Conservation (phyloP, 306 rosid species). For the Pterocarpus santalinus region DNA sequence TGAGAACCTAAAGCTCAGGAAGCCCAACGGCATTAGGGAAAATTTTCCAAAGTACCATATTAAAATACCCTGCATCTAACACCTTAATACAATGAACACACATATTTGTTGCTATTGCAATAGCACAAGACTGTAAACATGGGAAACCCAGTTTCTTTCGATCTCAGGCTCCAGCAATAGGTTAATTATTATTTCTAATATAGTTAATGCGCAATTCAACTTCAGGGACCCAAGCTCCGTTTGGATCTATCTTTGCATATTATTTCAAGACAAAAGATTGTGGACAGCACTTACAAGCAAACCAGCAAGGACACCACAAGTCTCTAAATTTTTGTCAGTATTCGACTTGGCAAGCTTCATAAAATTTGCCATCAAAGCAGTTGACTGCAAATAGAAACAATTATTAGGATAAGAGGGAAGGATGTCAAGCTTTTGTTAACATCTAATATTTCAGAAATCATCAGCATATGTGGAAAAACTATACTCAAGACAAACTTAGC, state of each 20-base stretch:
- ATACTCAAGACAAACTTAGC: conserved; percentile 35
- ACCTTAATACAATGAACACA: conserved; percentile 20
- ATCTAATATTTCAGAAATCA: conserved; percentile 23
- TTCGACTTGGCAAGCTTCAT: conserved; percentile 91
- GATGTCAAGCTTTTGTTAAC: conserved; percentile 8
- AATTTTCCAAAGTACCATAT: conserved; percentile 15
- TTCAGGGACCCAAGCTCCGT: conserved; percentile 20
- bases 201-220: neutral
- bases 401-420: conserved; percentile 38
- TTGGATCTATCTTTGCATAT: conserved; percentile 2
- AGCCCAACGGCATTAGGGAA: neutral
- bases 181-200: neutral
- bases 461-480: conserved; percentile 27
- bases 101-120: neutral
- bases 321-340: conserved; percentile 86
- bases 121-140: conserved; percentile 20
- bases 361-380: conserved; percentile 88
- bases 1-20: conserved; percentile 12
- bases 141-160: conserved; percentile 4
- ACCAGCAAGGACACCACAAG: conserved; percentile 96
- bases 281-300: conserved; percentile 79
- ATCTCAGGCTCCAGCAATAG: conserved; percentile 10
- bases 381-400: conserved; percentile 72
- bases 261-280: neutral
- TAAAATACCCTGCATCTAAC: neutral